These are phyloP conservation scores for Paraleonurus japonicus DNA, from an alignment of 257 asterid genomes.

Conservation along the genomic window DNA sequence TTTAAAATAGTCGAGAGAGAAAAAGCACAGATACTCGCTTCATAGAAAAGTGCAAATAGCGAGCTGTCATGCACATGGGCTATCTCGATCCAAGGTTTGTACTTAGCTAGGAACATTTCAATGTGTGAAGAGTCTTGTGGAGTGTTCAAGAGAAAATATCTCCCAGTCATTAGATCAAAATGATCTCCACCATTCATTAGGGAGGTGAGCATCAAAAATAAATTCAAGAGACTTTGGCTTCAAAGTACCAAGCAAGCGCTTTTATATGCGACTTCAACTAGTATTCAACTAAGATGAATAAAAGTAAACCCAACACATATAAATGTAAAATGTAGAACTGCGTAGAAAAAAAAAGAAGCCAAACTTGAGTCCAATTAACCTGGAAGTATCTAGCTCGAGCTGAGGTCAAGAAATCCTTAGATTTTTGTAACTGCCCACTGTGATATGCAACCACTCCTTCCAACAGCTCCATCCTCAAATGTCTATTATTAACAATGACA, in stretches of 20 bases:
- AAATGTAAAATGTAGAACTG: background rate
- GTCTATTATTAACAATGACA: constrained; percentile 37
- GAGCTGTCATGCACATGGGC: background rate
- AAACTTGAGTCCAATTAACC: constrained; percentile 38
- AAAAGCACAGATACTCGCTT: background rate
- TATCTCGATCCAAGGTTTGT: too few relatives aligned
- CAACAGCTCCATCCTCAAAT: constrained; percentile 80
- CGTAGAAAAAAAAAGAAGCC: background rate
- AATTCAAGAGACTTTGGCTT: background rate
- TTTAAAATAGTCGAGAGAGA: background rate
- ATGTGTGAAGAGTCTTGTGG: too few relatives aligned
- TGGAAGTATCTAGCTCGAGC: constrained; percentile 68
- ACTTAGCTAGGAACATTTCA: background rate
- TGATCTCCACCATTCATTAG: background rate
- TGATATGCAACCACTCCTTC: constrained; percentile 95
- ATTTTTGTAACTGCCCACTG: constrained; percentile 62
- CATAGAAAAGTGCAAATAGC: background rate
- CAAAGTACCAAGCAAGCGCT: background rate
- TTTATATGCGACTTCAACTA: background rate
- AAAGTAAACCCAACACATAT: background rate
- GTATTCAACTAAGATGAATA: constrained; percentile 4
- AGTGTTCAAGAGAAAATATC: too few relatives aligned
- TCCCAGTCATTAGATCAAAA: too few relatives aligned
- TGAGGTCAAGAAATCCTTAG: constrained; percentile 55
- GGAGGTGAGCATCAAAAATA: background rate